These are phyloP conservation scores for Salix exigua DNA, from an alignment of 345 rosid genomes.

Conservation along the genomic window DNA sequence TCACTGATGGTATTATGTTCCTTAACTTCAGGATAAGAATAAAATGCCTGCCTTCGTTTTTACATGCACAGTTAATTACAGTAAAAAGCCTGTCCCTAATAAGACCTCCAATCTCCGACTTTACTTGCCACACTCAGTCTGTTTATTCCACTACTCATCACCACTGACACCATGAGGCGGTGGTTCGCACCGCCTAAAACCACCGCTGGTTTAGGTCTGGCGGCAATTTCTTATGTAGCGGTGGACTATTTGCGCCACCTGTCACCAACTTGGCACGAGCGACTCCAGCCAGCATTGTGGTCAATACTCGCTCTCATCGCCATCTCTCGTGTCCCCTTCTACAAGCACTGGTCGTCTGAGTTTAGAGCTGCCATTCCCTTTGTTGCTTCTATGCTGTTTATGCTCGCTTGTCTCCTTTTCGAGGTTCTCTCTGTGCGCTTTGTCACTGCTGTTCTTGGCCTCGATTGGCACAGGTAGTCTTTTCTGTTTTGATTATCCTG, in stretches of 20 bases:
- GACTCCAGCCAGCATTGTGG: constrained; percentile 84
- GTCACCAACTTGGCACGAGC: constrained; percentile 76
- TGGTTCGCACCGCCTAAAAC: not conserved
- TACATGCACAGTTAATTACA: not conserved
- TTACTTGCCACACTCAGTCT: not conserved
- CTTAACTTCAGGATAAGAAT: no score
- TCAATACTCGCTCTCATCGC: constrained; percentile 56
- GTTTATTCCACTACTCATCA: not conserved
- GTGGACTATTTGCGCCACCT: constrained; percentile 78
- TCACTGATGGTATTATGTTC: no score
- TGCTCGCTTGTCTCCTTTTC: constrained; percentile 72
- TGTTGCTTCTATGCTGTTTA: constrained; percentile 62
- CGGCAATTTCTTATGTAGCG: constrained; percentile 73
- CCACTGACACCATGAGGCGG: constrained; percentile 4
- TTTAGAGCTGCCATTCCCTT: constrained; percentile 68
- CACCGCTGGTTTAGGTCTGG: constrained; percentile 68
- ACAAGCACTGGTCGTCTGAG: constrained; percentile 84
- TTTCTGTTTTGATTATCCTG: not conserved
- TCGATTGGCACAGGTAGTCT: constrained; percentile 80
- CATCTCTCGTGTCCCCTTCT: constrained; percentile 66
- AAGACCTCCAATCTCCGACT: not conserved
- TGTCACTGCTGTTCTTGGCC: constrained; percentile 85
- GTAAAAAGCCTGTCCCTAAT: not conserved
- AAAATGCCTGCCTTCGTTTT: not conserved
- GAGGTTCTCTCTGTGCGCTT: constrained; percentile 87